These are phyloP conservation scores for Penicillium alfredii DNA, from an alignment of 495 filamentous ascomycete genomes.

Conservation along the genomic window DNA sequence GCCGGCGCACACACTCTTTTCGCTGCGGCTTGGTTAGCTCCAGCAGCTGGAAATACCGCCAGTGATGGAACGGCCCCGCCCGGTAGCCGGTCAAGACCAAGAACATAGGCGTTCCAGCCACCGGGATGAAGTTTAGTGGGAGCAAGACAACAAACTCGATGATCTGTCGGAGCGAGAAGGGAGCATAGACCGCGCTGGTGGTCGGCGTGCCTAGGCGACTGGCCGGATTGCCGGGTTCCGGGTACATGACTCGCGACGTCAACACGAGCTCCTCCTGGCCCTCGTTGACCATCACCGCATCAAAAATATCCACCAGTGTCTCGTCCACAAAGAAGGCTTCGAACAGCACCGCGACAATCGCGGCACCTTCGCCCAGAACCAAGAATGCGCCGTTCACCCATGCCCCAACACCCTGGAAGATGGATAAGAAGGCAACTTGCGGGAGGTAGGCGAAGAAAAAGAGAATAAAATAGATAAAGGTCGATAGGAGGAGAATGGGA, in stretches of 20 bases:
- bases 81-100: slow-evolving; percentile 57
- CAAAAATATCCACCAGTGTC: slow-evolving; percentile 63
- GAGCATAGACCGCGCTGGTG: slow-evolving; percentile 52
- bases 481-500: slow-evolving; percentile 52
- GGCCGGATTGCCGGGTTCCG: slow-evolving; percentile 46
- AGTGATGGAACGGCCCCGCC: slow-evolving; percentile 60
- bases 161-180: slow-evolving; percentile 70
- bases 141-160: slow-evolving; percentile 66
- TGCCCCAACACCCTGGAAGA: slow-evolving; percentile 55
- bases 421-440: slow-evolving; percentile 57
- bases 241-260: slow-evolving; percentile 48
- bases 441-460: slow-evolving; percentile 58
- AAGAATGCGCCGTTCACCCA: slow-evolving; percentile 60
- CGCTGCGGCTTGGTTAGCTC: slow-evolving; percentile 53
- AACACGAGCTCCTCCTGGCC: slow-evolving; percentile 52
- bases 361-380: slow-evolving; percentile 60
- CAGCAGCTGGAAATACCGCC: slow-evolving; percentile 58
- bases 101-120: slow-evolving; percentile 58
- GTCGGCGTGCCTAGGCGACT: slow-evolving; percentile 54
- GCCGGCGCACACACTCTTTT: slow-evolving; percentile 45
- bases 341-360: slow-evolving; percentile 55
- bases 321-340: slow-evolving; percentile 66
- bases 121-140: slow-evolving; percentile 60
- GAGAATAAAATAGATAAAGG: slow-evolving; percentile 54
- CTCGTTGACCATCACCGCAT: slow-evolving; percentile 55